A percentile compares a stretch with the other conserved stretches of the same genome.
Evolutionary conservation across 176 grass and related monocot species (phyloP).

Genomic region (Tuctoria greenei): DNA sequence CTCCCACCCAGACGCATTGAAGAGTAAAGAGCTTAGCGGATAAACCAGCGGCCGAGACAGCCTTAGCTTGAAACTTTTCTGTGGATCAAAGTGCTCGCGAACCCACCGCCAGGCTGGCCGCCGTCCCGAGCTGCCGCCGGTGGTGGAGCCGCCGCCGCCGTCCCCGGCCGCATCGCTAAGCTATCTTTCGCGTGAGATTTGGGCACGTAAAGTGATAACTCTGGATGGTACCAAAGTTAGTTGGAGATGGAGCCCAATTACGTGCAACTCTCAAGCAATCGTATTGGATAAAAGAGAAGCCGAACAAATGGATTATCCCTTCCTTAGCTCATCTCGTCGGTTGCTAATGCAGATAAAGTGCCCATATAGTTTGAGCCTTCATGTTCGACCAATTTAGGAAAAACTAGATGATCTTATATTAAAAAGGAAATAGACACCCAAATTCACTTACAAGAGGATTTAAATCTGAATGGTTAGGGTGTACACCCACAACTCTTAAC

Average conservation of each 20-base stretch:
- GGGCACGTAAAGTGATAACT: too few relatives aligned
- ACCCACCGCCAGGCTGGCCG: conserved; percentile 26
- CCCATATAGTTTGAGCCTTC: neutral
- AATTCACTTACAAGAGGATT: too few relatives aligned
- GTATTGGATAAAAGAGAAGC: neutral
- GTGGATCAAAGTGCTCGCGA: neutral
- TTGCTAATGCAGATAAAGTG: neutral
- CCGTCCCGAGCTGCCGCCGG: neutral
- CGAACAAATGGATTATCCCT: neutral
- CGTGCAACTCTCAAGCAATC: neutral
- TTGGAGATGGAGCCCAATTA: neutral
- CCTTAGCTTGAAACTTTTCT: neutral
- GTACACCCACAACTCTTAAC: too few relatives aligned
- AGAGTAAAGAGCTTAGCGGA: neutral
- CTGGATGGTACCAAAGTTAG: neutral
- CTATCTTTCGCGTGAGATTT: too few relatives aligned
- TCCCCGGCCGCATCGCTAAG: neutral
- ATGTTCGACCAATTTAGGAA: too few relatives aligned
- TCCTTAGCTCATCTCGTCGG: too few relatives aligned
- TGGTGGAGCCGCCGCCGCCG: neutral
- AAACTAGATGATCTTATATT: too few relatives aligned
- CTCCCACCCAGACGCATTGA: neutral
- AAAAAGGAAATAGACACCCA: too few relatives aligned
- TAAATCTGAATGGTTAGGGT: too few relatives aligned
- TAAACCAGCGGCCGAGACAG: neutral